A percentile compares a stretch with the other conserved stretches of the same genome.
Evolutionary conservation across 2,329 filamentous ascomycete genomes (phyloP).

Genomic region (Colletotrichum sp.): DNA sequence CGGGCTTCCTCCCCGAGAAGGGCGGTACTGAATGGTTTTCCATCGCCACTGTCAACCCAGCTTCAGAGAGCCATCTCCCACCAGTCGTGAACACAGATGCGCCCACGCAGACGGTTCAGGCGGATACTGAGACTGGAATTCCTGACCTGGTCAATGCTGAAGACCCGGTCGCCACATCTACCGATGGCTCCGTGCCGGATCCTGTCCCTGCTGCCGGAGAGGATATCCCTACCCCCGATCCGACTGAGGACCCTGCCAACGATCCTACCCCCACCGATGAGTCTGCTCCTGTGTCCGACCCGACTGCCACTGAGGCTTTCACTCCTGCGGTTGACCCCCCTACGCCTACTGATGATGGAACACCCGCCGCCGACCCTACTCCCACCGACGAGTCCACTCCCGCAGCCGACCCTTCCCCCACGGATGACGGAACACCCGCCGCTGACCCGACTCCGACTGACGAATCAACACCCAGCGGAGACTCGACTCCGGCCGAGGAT

Average conservation of each 20-base stretch:
- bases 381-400: no score
- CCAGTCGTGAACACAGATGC: not conserved
- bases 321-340: not conserved
- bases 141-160: not conserved
- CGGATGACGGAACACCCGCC: no score
- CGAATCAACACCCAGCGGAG: not conserved
- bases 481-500: not conserved
- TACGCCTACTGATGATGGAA: not conserved
- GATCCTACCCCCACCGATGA: not conserved
- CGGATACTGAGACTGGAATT: not conserved
- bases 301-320: not conserved
- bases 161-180: not conserved
- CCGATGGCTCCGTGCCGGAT: not conserved
- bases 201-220: not conserved
- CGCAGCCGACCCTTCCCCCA: no score
- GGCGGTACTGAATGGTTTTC: not conserved
- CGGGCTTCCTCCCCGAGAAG: not conserved
- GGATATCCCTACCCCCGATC: not conserved
- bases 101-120: not conserved
- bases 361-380: no score
- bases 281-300: not conserved
- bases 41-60: not conserved
- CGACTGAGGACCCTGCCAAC: not conserved
- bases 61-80: not conserved
- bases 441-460: not conserved